Evolutionary conservation across 2,329 filamentous ascomycete genomes (phyloP).

Genomic region (Pseudogymnoascus sp.): DNA sequence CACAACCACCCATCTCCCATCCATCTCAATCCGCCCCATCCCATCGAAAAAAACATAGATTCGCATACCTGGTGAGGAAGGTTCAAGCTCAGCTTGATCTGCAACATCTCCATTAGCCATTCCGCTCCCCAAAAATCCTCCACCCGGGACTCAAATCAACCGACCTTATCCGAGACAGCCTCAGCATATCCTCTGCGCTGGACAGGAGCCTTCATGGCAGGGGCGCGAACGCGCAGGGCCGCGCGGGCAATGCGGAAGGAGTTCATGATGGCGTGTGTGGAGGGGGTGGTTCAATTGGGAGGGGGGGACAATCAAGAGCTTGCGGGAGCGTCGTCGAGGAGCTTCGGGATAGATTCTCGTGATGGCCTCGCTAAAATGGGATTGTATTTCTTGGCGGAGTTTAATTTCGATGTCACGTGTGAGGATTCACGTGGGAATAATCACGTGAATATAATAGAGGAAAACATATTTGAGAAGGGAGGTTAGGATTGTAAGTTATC

Average conservation of each 20-base stretch:
- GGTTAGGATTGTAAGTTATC: background rate
- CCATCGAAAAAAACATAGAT: constrained; percentile 7
- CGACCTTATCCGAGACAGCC: constrained; percentile 73
- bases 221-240: constrained; percentile 76
- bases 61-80: constrained; percentile 92
- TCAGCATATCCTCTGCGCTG: constrained; percentile 90
- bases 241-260: constrained; percentile 85
- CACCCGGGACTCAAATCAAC: constrained; percentile 25
- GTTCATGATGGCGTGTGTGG: constrained; percentile 63
- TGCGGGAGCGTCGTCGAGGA: background rate
- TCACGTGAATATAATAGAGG: background rate
- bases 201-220: constrained; percentile 65
- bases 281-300: constrained; percentile 32
- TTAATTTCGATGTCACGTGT: background rate
- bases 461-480: background rate
- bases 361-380: background rate
- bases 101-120: constrained; percentile 10
- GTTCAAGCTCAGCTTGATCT: constrained; percentile 96
- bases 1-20: background rate
- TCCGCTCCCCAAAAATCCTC: background rate
- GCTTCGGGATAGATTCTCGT: background rate
- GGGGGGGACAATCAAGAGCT: constrained; percentile 16
- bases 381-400: background rate
- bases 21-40: background rate
- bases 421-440: too few species aligned